These are phyloP conservation scores for Cyclotella distinguenda DNA, from an alignment of 108 stramenopile species.

Conservation along the genomic window DNA sequence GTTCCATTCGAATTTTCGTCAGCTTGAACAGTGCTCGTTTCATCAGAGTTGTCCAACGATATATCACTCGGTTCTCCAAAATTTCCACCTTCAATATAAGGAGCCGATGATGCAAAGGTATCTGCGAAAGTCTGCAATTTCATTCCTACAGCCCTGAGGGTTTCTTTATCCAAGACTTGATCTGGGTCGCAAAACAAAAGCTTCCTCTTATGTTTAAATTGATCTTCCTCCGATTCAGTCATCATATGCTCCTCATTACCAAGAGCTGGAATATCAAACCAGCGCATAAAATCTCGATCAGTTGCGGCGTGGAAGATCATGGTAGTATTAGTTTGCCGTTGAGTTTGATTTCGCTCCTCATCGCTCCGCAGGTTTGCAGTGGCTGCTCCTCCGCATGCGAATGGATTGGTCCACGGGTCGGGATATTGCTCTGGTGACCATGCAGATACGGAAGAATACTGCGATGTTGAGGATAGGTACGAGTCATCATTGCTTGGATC, in stretches of 20 bases:
- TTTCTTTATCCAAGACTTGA: constrained; percentile 30
- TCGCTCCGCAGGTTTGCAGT: constrained; percentile 8
- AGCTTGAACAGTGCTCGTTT: background rate
- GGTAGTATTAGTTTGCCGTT: background rate
- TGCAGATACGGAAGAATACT: background rate
- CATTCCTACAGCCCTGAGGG: constrained; percentile 14
- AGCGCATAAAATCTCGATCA: constrained; percentile 24
- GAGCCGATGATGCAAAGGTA: constrained; percentile 22
- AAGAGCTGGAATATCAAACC: constrained; percentile 14
- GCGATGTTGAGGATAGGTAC: background rate
- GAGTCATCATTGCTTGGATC: constrained; percentile 1
- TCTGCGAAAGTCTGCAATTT: constrained; percentile 27
- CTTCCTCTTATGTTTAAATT: background rate
- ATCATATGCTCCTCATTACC: constrained; percentile 3
- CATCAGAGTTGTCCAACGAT: background rate
- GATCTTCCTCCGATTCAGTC: background rate
- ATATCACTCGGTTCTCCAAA: background rate
- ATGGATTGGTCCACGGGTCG: constrained; percentile 46
- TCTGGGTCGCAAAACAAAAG: constrained; percentile 41
- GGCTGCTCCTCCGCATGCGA: constrained; percentile 29
- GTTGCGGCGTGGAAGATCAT: background rate
- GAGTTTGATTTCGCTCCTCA: background rate
- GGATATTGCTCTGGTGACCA: constrained; percentile 48
- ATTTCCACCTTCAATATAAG: constrained; percentile 4
- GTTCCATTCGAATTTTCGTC: background rate